Conservation (phyloP, 1,139 yeast genomes). For the Sugiyamaella japonica region DNA sequence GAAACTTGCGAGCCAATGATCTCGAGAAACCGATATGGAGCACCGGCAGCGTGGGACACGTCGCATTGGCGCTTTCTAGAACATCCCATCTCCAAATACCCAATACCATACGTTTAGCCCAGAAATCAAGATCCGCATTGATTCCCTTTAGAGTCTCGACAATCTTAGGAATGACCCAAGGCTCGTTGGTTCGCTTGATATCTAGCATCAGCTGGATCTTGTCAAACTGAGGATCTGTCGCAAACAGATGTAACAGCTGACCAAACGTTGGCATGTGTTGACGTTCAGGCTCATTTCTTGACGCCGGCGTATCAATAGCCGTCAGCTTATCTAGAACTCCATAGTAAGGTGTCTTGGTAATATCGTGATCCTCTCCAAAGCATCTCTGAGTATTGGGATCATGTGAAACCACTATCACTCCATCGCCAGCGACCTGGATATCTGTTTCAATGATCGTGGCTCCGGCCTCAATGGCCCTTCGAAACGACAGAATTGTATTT, state of each 20-base stretch:
- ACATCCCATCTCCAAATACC: constrained; percentile 82
- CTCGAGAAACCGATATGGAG: constrained; percentile 55
- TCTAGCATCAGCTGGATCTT: constrained; percentile 68
- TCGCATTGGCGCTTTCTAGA: constrained; percentile 51
- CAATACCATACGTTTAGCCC: constrained; percentile 68
- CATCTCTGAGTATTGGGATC: constrained; percentile 61
- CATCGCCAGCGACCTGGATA: constrained; percentile 74
- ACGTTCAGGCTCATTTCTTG: constrained; percentile 13
- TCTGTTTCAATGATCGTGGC: constrained; percentile 81
- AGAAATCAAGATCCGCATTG: constrained; percentile 54
- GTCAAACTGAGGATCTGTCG: constrained; percentile 41
- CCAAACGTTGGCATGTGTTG: constrained; percentile 62
- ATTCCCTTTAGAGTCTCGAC: constrained; percentile 51
- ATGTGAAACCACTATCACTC: constrained; percentile 73
- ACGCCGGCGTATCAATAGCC: constrained; percentile 45
- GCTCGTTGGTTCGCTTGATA: constrained; percentile 70
- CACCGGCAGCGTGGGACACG: constrained; percentile 49
- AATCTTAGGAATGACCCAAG: constrained; percentile 55
- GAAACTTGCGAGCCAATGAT: constrained; percentile 40
- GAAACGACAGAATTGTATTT: constrained; percentile 73
- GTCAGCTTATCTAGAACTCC: constrained; percentile 52
- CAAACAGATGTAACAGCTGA: constrained; percentile 61
- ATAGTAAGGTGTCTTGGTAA: constrained; percentile 43
- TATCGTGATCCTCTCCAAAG: constrained; percentile 48
- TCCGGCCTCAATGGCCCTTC: constrained; percentile 67